phyloP scores from a whole-genome alignment of 73 alveolate species.

The Paramecium pentaurelia region DNA sequence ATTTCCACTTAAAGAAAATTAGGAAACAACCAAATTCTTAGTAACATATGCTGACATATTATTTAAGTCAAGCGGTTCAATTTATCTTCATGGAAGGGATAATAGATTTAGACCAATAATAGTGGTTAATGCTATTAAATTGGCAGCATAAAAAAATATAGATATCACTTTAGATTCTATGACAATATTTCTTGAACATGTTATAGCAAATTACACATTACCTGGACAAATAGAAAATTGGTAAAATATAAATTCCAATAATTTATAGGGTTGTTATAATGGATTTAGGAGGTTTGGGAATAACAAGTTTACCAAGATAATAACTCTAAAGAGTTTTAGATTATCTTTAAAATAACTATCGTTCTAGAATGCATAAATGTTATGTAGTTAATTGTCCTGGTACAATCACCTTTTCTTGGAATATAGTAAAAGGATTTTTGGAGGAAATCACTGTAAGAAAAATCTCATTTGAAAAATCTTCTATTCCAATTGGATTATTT shows the following conservation, averaged over 20 bases:
- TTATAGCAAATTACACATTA: slow-evolving; percentile 39
- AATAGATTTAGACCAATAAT: slow-evolving; percentile 64
- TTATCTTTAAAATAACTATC: slow-evolving; percentile 57
- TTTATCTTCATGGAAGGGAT: slow-evolving; percentile 70
- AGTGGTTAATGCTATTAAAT: slow-evolving; percentile 56
- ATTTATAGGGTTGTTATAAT: slow-evolving; percentile 56
- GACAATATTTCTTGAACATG: slow-evolving; percentile 41
- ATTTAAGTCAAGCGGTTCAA: slow-evolving; percentile 51
- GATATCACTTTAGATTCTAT: slow-evolving; percentile 1
- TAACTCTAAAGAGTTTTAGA: slow-evolving; percentile 47
- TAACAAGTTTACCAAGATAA: slow-evolving; percentile 54
- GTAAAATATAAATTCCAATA: not conserved
- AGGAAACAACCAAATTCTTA: not conserved
- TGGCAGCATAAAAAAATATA: not conserved
- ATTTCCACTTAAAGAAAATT: not conserved
- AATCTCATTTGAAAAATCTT: slow-evolving; percentile 1
- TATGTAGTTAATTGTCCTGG: slow-evolving; percentile 63
- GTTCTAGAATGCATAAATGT: slow-evolving; percentile 64
- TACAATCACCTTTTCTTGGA: slow-evolving; percentile 57
- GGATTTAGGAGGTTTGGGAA: slow-evolving; percentile 58
- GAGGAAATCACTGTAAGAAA: slow-evolving; percentile 60
- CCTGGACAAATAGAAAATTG: slow-evolving; percentile 56
- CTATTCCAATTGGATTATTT: not conserved
- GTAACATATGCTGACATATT: not conserved
- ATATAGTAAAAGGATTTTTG: slow-evolving; percentile 57